A percentile compares a stretch with the other conserved stretches of the same genome.
Conservation (phyloP, 495 filamentous ascomycete genomes). For the Hamigera avellanea region DNA sequence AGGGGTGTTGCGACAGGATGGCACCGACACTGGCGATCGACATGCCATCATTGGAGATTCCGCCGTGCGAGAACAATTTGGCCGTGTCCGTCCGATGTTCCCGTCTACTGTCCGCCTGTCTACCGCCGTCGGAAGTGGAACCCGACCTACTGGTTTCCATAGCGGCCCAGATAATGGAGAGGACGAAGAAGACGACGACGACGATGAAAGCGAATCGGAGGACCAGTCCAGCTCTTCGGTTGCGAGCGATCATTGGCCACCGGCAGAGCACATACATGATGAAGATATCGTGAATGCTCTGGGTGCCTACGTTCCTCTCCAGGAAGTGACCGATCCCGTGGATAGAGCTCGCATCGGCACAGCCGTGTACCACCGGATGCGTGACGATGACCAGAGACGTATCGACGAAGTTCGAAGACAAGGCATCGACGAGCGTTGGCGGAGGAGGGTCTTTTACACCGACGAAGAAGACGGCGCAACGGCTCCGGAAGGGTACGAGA, state of each 20-base stretch:
- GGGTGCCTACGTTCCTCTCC: conserved; percentile 21
- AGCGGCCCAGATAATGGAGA: conserved; percentile 5
- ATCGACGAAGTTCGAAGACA: conserved; percentile 30
- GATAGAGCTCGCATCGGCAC: conserved; percentile 31
- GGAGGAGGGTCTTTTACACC: conserved; percentile 61
- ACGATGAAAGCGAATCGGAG: conserved; percentile 17
- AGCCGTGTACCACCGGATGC: conserved; percentile 28
- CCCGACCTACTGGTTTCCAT: background rate
- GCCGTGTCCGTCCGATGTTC: conserved; percentile 26
- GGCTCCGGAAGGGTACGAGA: conserved; percentile 51
- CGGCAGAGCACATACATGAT: conserved; percentile 25
- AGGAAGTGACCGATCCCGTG: conserved; percentile 28
- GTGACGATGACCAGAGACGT: conserved; percentile 27
- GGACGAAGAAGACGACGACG: conserved; percentile 14
- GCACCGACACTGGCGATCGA: conserved; percentile 36
- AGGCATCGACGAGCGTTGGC: conserved; percentile 61
- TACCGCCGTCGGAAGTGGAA: conserved; percentile 7
- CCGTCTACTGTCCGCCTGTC: conserved; percentile 21
- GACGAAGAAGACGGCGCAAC: conserved; percentile 67
- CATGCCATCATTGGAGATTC: conserved; percentile 36
- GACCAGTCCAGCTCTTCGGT: conserved; percentile 17
- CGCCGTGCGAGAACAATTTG: conserved; percentile 32
- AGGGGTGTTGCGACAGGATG: conserved; percentile 34
- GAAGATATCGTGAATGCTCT: conserved; percentile 31
- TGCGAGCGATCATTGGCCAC: conserved; percentile 25